phyloP scores from a whole-genome alignment of 2,329 filamentous ascomycete species.

The Penicillium oxalicum region DNA sequence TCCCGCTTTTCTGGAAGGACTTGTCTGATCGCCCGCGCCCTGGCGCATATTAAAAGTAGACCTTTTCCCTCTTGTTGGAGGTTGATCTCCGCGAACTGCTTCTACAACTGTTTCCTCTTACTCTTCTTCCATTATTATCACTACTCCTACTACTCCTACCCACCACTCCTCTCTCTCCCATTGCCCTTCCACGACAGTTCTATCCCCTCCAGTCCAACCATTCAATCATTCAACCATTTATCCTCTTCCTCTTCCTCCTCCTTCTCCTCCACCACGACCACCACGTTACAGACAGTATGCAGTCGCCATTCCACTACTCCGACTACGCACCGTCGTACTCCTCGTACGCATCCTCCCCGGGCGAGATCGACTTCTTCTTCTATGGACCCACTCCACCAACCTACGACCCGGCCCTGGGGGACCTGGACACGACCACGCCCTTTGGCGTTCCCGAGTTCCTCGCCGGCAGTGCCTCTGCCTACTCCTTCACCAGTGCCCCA shows the following conservation, averaged over 20 bases:
- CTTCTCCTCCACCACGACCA: slow-evolving; percentile 2
- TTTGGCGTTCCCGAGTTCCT: slow-evolving; percentile 14
- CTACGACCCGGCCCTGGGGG: slow-evolving; percentile 14
- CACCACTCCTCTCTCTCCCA: too few species aligned
- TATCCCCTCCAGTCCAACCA: too few species aligned
- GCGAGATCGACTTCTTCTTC: slow-evolving; percentile 23
- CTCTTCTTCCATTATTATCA: too few species aligned
- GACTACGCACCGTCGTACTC: slow-evolving; percentile 17
- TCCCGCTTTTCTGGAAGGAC: slow-evolving; percentile 9
- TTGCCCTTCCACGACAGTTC: too few species aligned
- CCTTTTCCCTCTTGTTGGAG: slow-evolving; percentile 3
- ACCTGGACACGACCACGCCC: slow-evolving; percentile 13
- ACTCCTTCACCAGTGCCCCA: slow-evolving; percentile 18
- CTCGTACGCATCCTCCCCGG: slow-evolving; percentile 19
- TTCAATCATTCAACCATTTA: too few species aligned
- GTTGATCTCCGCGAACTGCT: too few species aligned
- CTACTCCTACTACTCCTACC: too few species aligned
- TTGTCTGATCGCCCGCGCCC: slow-evolving; percentile 2
- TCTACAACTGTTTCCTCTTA: too few species aligned
- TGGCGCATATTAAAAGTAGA: slow-evolving; percentile 13
- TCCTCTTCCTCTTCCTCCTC: background rate
- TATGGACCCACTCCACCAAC: slow-evolving; percentile 14
- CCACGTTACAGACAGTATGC: slow-evolving; percentile 13
- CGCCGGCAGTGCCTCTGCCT: slow-evolving; percentile 10
- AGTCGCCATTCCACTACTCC: slow-evolving; percentile 16